phyloP scores from a whole-genome alignment of 768 basidiomycete genomes.

The Suillus luteus region DNA sequence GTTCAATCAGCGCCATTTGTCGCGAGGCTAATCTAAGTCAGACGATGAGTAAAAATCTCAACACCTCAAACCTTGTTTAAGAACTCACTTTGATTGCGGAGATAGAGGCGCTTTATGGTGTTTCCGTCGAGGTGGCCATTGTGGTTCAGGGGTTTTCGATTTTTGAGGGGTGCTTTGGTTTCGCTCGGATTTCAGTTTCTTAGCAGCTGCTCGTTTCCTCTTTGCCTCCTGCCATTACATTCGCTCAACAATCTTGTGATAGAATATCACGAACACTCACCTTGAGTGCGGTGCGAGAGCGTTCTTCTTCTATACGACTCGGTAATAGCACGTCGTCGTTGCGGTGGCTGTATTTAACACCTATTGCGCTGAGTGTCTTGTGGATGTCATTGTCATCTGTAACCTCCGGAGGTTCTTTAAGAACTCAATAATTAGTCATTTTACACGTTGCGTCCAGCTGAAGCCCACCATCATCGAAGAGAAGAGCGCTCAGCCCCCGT shows the following conservation, averaged over 20 bases:
- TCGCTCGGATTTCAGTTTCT: conserved; percentile 23
- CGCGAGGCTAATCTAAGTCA: conserved; percentile 50
- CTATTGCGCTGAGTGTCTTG: conserved; percentile 57
- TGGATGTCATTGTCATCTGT: conserved; percentile 53
- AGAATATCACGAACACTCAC: conserved; percentile 33
- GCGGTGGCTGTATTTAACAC: conserved; percentile 71
- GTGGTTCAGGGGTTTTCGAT: conserved; percentile 38
- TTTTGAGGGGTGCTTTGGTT: conserved; percentile 15
- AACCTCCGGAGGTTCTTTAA: conserved; percentile 41
- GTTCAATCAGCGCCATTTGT: conserved; percentile 60
- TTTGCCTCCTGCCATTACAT: conserved; percentile 27
- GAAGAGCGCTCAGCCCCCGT: conserved; percentile 61
- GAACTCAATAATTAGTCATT: conserved; percentile 1
- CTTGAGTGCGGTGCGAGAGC: conserved; percentile 53
- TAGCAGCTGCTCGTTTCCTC: conserved; percentile 23
- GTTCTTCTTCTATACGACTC: conserved; percentile 68
- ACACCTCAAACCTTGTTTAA: neutral
- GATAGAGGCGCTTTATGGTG: conserved; percentile 53
- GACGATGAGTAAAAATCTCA: conserved; percentile 5
- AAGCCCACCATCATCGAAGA: conserved; percentile 67
- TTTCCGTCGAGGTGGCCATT: conserved; percentile 67
- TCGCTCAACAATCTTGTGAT: conserved; percentile 10
- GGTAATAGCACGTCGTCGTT: conserved; percentile 72
- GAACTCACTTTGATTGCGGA: conserved; percentile 53
- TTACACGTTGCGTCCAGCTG: neutral